Base-by-base conservation (phyloP, 208 protist species). In the Wallacemonas rigidus region DNA sequence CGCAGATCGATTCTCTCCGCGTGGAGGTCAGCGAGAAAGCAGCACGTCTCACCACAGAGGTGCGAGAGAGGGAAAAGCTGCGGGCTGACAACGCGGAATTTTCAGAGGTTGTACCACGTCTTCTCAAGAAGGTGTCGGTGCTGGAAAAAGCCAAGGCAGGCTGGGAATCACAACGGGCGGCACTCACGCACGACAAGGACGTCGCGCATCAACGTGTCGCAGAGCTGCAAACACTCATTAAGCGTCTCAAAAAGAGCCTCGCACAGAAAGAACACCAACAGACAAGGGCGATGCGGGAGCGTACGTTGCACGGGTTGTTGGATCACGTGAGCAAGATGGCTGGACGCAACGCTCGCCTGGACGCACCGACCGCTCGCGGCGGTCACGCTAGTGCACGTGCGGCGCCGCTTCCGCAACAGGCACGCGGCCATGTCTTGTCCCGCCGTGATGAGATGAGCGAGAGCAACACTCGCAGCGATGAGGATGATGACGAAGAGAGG, bases 21-120 rank as follows among this genome's bases (percentile, higher is more conserved):
- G n/a, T 11, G 15, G 51, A 69, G 26, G 15, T 38, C 44, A 35
- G 57, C 6, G 26, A 14, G 40, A 17, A 15, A 11, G 8, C 50
- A 0, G 41, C 60, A 6, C 11, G 39, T 0, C 15, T 50, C 15
- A 2, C 38, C 1, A 51, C 41, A 2, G 67, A 76, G 51, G 35
- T 78, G 17, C 38, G 35, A 4, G 78, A 74, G 44, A 14, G 71
- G 9, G 57, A 53, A 17, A 55, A 50, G 36, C n/a, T 41, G 26
- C 50, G 55, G 11, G 15, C 26, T 40, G 80, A 88, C 58, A 83
- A 86, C 44, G 72, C 48, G 5, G 78, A 88, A 12, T 88, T 85
- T 55, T 61, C 78, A 36, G 80, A 76, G 41, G 67, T 84, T 8
- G 80, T 88, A 38, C 74, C 83, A 73, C 76, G 68, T 63, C 76